Evolutionary conservation across 2,329 filamentous ascomycete species (phyloP), one percentile per base, ranked within the genome.

Genomic region (Spiromastix sp.): DNA sequence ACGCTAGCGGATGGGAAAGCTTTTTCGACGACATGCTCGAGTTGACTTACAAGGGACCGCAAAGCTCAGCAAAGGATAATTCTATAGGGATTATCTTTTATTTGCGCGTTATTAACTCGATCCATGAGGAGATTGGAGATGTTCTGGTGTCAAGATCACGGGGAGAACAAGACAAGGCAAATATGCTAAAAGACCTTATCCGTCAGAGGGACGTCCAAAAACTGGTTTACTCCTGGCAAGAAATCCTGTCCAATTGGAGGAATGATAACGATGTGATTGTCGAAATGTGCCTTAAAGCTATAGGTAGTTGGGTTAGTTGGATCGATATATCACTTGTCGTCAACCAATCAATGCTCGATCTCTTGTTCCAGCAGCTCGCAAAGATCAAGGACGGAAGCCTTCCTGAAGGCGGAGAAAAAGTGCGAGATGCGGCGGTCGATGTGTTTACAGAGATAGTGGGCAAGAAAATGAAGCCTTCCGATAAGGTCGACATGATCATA

Each of bases 291-390:
- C 70, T 98, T 35, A 85, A 81, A 60, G 81, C 86, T n/a, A 77
- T 98, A 45, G 86, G 85, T 24, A 91, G 89, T 57, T 98, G 91
- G 89, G 86, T 94, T 41, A 93, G 86, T 71, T 98, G 91, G 91
- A 93, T 93, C 52, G 91, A 96, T 54, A 96, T 98, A 49, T 83
- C 82, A 33, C 69, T 98, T 38, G 79, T 98, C 29, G 85, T 98
- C 49, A 93, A 93, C 59, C 77, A 87, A 54, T 75, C 80, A 36
- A 91, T 94, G 72, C 76, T 96, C 50, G 78, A 74, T 53, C 72
- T 86, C 32, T 71, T 98, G 40, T 80, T 95, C 51, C 82, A 91
- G 45, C 75, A 96, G 44, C 81, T 93, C 37, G 85, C 84, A n/a
- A 81, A 80, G 58, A 68, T 77, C 60, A 59, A 72, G 52, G 72